Base-by-base conservation (phyloP, 345 rosid genomes). In the Gossypium sturtianum region DNA sequence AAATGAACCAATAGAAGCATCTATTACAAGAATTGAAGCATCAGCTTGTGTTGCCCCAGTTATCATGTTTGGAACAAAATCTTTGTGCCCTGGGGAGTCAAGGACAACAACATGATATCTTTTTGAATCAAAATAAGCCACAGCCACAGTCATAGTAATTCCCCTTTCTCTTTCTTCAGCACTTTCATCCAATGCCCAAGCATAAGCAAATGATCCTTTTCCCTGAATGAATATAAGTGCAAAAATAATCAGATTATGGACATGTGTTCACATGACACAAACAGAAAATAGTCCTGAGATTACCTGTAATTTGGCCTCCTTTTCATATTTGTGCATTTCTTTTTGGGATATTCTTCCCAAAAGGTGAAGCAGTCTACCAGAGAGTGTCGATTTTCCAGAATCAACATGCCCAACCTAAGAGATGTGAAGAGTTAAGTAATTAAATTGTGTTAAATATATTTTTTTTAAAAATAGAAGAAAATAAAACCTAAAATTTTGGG, bases 121-220 rank as follows among this genome's bases (percentile, higher is more conserved):
- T 84, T 85, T 93, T 76, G 99, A 80, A 83, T 90, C 93, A 80
- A 95, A 95, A 86, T 91, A 93, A 25, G 99, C 99, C 77, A 93
- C 98, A 64, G 98, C 99, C 74, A 95, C 98, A 41, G 91, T 93
- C 99, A 95, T 95, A 59, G 99, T 95, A 71, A 95, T 87, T 81
- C 99, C 99, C 66, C 98, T 86, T 81, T 95, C 98, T 80, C 99
- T 90, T 82, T 96, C 98, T 88, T 96, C 98, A 49, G 92, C 83
- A 81, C 99, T 96, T 89, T 93, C 97, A 84, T 96, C 99, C 83
- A 93, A 75, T 75, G 98, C 97, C 99, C 99, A 96, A 22, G 99
- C 99, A 84, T 88, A 96, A 67, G 99, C 93, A 82, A 96, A 96
- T 8, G 99, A 96, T 52, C 97, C 93, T 83, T 93, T 96, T 2